A percentile compares a stretch with the other conserved stretches of the same genome.
Evolutionary conservation across 768 basidiomycete genomes (phyloP).

Genomic region (Tricholoma matsutake): DNA sequence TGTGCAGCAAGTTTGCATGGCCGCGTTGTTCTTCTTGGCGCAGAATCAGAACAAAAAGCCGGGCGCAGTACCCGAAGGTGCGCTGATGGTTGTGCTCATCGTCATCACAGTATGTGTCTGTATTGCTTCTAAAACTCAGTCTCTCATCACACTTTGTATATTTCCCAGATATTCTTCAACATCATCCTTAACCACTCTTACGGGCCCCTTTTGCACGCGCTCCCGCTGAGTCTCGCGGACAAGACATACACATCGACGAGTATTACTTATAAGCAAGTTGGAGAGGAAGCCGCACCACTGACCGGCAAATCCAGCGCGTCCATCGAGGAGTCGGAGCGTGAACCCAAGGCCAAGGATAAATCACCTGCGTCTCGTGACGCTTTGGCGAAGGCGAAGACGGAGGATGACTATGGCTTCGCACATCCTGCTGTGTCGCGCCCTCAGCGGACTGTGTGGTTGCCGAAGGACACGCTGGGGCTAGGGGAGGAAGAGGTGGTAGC

Average conservation of each 20-base stretch:
- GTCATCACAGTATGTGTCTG: constrained; percentile 63
- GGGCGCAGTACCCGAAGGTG: constrained; percentile 70
- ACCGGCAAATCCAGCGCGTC: background rate
- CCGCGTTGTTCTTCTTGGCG: constrained; percentile 69
- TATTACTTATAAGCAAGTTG: background rate
- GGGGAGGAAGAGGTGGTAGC: constrained; percentile 58
- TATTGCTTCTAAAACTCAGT: background rate
- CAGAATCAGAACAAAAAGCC: constrained; percentile 48
- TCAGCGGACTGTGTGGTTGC: constrained; percentile 84
- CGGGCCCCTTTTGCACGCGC: constrained; percentile 65
- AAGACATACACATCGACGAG: constrained; percentile 45
- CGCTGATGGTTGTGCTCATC: constrained; percentile 83
- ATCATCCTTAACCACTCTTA: constrained; percentile 75
- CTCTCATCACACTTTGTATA: background rate
- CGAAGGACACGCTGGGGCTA: constrained; percentile 66
- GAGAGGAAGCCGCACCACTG: background rate
- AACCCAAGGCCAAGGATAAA: constrained; percentile 1
- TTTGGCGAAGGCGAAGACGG: constrained; percentile 12
- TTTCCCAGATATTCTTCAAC: constrained; percentile 63
- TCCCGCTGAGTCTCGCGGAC: constrained; percentile 80
- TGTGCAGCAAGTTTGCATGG: constrained; percentile 56
- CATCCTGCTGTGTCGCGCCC: constrained; percentile 79
- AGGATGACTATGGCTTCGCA: constrained; percentile 69
- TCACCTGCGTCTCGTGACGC: background rate
- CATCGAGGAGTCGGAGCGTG: constrained; percentile 5